A percentile compares a stretch with the other conserved stretches of the same genome.
Evolutionary conservation across 2,329 filamentous ascomycete species (phyloP).

Genomic region (Nigrograna mackinnonii): DNA sequence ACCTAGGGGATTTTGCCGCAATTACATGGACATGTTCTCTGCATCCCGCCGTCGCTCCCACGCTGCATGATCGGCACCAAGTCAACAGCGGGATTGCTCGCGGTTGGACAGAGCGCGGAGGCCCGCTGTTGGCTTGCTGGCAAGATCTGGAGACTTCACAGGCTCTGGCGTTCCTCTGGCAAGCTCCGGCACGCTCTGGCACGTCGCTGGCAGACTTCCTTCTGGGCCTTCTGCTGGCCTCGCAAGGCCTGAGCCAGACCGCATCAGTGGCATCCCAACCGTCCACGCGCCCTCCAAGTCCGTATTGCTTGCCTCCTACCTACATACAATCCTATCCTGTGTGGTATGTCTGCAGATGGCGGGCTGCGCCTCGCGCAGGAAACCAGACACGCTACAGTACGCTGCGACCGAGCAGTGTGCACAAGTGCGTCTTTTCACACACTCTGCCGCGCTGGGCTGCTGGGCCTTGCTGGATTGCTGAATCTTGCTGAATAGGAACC

Average conservation of each 20-base stretch:
- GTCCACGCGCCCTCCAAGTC: constrained; percentile 15
- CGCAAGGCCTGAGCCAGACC: neutral
- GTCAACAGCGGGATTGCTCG: constrained; percentile 29
- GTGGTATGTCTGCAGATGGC: constrained; percentile 8
- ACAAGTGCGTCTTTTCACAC: constrained; percentile 1
- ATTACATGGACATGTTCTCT: constrained; percentile 36
- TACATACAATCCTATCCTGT: no score
- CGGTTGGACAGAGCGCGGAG: constrained; percentile 25
- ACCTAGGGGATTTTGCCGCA: constrained; percentile 35
- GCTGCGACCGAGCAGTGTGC: constrained; percentile 1
- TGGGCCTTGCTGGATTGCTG: constrained; percentile 1
- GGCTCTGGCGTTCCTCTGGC: neutral
- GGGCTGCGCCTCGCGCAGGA: constrained; percentile 23
- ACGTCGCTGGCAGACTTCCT: neutral
- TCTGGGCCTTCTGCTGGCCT: constrained; percentile 1
- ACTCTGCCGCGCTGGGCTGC: constrained; percentile 2
- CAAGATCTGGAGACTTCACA: constrained; percentile 13
- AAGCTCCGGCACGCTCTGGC: no score
- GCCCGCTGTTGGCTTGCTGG: constrained; percentile 17
- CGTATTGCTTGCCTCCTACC: constrained; percentile 13
- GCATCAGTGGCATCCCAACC: constrained; percentile 11
- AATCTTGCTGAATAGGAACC: neutral
- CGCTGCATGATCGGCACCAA: constrained; percentile 40
- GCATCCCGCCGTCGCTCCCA: constrained; percentile 31
- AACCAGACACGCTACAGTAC: constrained; percentile 35